These are phyloP conservation scores for Tetrapyrgos nigripes DNA, from an alignment of 1,284 basidiomycete genomes.

Conservation along the genomic window DNA sequence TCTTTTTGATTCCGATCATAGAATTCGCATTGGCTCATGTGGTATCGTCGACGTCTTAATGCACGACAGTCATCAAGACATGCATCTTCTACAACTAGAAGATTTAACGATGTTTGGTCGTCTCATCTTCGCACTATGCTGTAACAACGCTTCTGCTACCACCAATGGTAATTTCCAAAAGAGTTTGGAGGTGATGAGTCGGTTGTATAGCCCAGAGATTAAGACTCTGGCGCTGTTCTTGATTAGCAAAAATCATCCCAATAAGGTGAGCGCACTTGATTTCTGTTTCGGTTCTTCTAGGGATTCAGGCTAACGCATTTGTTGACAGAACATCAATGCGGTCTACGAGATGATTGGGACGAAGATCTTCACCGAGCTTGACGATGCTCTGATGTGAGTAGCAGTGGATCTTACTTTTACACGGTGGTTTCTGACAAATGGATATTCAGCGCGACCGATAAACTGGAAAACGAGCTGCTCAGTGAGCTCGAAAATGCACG, in stretches of 20 bases:
- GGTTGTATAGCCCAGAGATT: conserved; percentile 83
- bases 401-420: background rate
- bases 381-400: conserved; percentile 79
- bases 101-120: conserved; percentile 90
- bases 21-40: conserved; percentile 83
- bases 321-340: conserved; percentile 73
- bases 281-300: background rate
- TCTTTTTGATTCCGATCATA: conserved; percentile 28
- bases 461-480: conserved; percentile 84
- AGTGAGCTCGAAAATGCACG: conserved; percentile 97
- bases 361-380: conserved; percentile 81
- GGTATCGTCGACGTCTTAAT: conserved; percentile 87
- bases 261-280: conserved; percentile 50
- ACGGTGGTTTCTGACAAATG: conserved; percentile 3
- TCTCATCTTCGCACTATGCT: conserved; percentile 84
- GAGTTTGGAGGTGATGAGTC: conserved; percentile 78
- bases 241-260: conserved; percentile 73
- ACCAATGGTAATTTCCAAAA: conserved; percentile 70
- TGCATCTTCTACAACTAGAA: conserved; percentile 79
- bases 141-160: conserved; percentile 66
- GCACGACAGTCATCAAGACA: conserved; percentile 73
- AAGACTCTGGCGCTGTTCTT: conserved; percentile 84
- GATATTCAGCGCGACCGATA: conserved; percentile 71
- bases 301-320: conserved; percentile 6
- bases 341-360: conserved; percentile 83